phyloP scores from a whole-genome alignment of 768 basidiomycete species.

The Kwoniella sp. region DNA sequence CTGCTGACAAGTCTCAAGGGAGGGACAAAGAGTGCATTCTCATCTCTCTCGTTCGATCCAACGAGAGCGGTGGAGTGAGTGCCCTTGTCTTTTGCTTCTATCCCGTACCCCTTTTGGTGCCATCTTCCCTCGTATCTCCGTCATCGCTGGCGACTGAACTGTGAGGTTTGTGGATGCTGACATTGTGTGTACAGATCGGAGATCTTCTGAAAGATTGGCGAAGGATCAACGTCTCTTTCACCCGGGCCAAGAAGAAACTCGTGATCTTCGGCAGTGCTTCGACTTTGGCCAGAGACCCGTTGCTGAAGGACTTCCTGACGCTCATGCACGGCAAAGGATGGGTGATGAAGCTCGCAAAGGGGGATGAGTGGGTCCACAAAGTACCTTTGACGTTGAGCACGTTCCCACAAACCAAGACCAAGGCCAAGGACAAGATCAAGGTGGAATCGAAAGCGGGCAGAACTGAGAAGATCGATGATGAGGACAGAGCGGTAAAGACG shows the following conservation, averaged over 20 bases:
- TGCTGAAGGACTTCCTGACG: conserved; percentile 74
- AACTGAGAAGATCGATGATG: not conserved
- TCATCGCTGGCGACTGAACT: too few relatives aligned
- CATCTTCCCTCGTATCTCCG: too few relatives aligned
- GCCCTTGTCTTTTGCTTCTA: too few relatives aligned
- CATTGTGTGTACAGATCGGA: conserved; percentile 65
- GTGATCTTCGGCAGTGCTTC: conserved; percentile 84
- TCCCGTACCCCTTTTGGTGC: too few relatives aligned
- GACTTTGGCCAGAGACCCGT: conserved; percentile 63
- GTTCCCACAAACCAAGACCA: too few relatives aligned
- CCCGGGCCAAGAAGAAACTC: conserved; percentile 85
- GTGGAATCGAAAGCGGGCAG: not conserved
- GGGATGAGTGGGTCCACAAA: conserved; percentile 64
- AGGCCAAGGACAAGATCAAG: not conserved
- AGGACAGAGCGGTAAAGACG: not conserved
- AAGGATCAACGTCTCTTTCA: conserved; percentile 93
- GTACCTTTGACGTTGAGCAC: not conserved
- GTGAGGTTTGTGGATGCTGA: too few relatives aligned
- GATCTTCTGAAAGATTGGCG: conserved; percentile 95
- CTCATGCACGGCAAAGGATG: conserved; percentile 74
- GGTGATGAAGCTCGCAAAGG: conserved; percentile 66
- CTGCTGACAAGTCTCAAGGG: conserved; percentile 91
- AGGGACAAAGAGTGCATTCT: conserved; percentile 94
- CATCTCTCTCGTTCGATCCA: conserved; percentile 88
- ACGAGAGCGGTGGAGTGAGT: conserved; percentile 72